Evolutionary conservation across 257 asterid species (phyloP), one percentile per base, ranked within the genome.

Genomic region (Nicotiana obtusifolia): DNA sequence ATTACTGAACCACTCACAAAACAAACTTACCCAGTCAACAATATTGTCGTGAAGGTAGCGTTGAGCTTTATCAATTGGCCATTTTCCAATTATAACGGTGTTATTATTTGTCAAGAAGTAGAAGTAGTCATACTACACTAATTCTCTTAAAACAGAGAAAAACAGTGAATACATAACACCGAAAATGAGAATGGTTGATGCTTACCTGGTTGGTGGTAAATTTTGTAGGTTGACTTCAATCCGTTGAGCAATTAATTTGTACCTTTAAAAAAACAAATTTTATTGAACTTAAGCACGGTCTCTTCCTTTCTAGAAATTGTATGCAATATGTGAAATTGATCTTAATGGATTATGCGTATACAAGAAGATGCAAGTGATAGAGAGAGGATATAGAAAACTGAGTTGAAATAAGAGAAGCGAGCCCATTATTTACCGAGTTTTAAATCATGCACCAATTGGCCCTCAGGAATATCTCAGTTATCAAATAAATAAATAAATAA

Each of bases 11-110:
- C 33, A 69, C 31, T 41, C 19, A 65, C 47, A 79, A 77, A 71
- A 71, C 14, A 52, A 78, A 17, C 91, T 88, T 82, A 94, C 98
- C 98, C 98, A 94, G 84, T 94, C 98, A 81, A 94, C 90, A 81
- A 94, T 93, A 81, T 94, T 91, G 80, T 93, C 95, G 83, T 94
- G 97, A 57, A 91, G 93, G 89, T 91, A 94, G 86, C 86, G 82
- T 86, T 91, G 97, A 68, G 94, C 90, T 80, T 86, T 93, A 85
- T 93, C 98, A 80, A 93, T 90, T 24, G 98, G 98, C 61, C 93
- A 87, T 49, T 95, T 94, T 44, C 98, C 98, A 20, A 97, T 94
- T 85, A 94, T 91, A 85, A 91, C 33, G 33, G 33, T 3, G 3
- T 30, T 30, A 30, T 30, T 30, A 30, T 30, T 30, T 30, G 28